phyloP scores from a whole-genome alignment of 768 basidiomycete species.

The Peribolospora kevripleyi region DNA sequence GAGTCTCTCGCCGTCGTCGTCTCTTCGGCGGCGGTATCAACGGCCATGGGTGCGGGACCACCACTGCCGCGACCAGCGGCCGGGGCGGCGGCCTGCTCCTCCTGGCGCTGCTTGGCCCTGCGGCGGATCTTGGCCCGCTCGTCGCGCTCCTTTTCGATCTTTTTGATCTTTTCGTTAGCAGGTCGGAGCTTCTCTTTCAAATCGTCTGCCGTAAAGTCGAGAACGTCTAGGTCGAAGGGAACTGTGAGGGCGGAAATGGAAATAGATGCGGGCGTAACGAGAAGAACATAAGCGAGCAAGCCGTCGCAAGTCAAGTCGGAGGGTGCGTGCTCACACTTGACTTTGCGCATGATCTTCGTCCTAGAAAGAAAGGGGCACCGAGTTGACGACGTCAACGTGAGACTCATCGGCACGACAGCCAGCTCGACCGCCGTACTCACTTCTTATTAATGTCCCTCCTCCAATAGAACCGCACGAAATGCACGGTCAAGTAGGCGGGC shows the following conservation, averaged over 20 bases:
- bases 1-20: too few species aligned
- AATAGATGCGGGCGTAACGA: not conserved
- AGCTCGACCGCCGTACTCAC: conserved; percentile 7
- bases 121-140: conserved; percentile 65
- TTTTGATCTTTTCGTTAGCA: conserved; percentile 44
- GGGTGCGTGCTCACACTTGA: not conserved
- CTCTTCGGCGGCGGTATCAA: too few species aligned
- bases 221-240: conserved; percentile 59
- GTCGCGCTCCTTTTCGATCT: conserved; percentile 54
- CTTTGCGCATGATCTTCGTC: conserved; percentile 64
- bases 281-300: not conserved
- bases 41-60: not conserved
- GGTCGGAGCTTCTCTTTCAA: conserved; percentile 47
- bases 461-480: conserved; percentile 96
- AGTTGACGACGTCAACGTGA: conserved; percentile 1
- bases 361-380: conserved; percentile 25
- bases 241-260: conserved; percentile 50
- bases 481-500: conserved; percentile 61
- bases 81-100: conserved; percentile 19
- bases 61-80: not conserved
- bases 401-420: not conserved
- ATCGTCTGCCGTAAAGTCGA: conserved; percentile 58
- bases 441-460: conserved; percentile 50
- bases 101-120: conserved; percentile 33
- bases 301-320: not conserved